A percentile compares a stretch with the other conserved stretches of the same genome.
phyloP scores from a whole-genome alignment of 306 rosid genomes.

The Medicago ruthenica region DNA sequence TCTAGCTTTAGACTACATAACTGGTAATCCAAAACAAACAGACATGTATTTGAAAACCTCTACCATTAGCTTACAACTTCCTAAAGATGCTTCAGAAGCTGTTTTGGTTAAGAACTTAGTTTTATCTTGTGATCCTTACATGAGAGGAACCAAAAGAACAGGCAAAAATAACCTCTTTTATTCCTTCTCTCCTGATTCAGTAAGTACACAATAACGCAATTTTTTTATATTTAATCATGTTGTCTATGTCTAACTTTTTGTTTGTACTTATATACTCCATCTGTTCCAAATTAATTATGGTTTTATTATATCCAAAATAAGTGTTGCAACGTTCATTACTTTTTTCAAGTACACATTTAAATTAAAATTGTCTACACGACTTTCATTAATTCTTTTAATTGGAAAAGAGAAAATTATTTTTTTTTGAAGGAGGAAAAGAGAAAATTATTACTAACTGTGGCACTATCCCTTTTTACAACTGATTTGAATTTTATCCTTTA shows the following conservation, averaged over 20 bases:
- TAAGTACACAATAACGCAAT: conserved; percentile 15
- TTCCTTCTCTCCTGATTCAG: conserved; percentile 55
- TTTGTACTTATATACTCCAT: not conserved
- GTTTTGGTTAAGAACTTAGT: conserved; percentile 66
- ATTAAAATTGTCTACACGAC: too few relatives aligned
- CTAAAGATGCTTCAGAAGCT: conserved; percentile 45
- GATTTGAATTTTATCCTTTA: too few relatives aligned
- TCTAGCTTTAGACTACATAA: conserved; percentile 39
- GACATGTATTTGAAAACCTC: conserved; percentile 46
- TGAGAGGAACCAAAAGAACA: conserved; percentile 46
- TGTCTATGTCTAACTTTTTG: not conserved
- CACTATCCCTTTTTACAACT: too few relatives aligned
- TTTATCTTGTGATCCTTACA: conserved; percentile 74
- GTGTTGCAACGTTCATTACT: too few relatives aligned
- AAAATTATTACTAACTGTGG: too few relatives aligned
- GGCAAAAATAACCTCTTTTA: not conserved
- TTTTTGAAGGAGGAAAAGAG: too few relatives aligned
- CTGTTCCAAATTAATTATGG: too few relatives aligned
- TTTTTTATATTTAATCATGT: too few relatives aligned
- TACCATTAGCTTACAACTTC: conserved; percentile 48
- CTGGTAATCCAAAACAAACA: conserved; percentile 51
- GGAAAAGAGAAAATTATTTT: too few relatives aligned
- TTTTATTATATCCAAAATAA: too few relatives aligned
- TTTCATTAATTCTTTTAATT: too few relatives aligned
- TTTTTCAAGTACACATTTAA: too few relatives aligned